Percentiles rank a stretch among this genome's conserved stretches.
These are phyloP conservation scores for Multifurca ochricompacta DNA, from an alignment of 768 basidiomycete species.

Conservation along the genomic window DNA sequence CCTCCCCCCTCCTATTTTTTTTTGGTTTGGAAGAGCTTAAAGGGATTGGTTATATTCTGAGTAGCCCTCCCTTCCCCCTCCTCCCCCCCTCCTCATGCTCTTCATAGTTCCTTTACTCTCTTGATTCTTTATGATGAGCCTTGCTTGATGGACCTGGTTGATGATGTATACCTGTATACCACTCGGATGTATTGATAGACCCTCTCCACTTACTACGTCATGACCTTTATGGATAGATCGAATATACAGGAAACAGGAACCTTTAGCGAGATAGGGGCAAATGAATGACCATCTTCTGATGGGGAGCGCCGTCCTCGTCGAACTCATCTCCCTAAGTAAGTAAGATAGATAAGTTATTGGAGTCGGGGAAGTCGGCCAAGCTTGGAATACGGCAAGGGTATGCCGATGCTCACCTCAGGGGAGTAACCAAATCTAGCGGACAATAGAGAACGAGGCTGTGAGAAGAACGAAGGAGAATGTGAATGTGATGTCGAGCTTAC, in stretches of 20 bases:
- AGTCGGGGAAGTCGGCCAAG: neutral
- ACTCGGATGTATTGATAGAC: slow-evolving; percentile 37
- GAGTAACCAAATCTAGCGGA: slow-evolving; percentile 57
- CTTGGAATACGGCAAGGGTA: slow-evolving; percentile 17
- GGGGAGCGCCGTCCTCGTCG: slow-evolving; percentile 78
- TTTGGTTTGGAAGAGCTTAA: neutral
- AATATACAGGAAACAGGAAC: slow-evolving; percentile 26
- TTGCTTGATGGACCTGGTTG: slow-evolving; percentile 11
- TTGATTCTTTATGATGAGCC: slow-evolving; percentile 4
- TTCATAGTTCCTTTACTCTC: neutral
- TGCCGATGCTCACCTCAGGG: slow-evolving; percentile 43
- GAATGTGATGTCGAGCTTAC: slow-evolving; percentile 37
- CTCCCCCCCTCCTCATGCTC: too few species aligned
- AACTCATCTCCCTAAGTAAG: slow-evolving; percentile 55
- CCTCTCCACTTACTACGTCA: slow-evolving; percentile 26
- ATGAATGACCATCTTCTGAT: slow-evolving; percentile 71
- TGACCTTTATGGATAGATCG: slow-evolving; percentile 29
- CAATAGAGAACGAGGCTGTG: slow-evolving; percentile 23
- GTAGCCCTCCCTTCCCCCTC: neutral
- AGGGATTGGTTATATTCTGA: neutral
- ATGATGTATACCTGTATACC: slow-evolving; percentile 27
- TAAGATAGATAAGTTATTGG: neutral
- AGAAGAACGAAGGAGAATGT: slow-evolving; percentile 18
- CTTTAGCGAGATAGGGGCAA: slow-evolving; percentile 36
- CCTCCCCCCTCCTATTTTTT: neutral